Evolutionary conservation across 1,284 basidiomycete genomes (phyloP), one percentile per base, ranked within the genome.

Genomic region (Ganoderma sinense): DNA sequence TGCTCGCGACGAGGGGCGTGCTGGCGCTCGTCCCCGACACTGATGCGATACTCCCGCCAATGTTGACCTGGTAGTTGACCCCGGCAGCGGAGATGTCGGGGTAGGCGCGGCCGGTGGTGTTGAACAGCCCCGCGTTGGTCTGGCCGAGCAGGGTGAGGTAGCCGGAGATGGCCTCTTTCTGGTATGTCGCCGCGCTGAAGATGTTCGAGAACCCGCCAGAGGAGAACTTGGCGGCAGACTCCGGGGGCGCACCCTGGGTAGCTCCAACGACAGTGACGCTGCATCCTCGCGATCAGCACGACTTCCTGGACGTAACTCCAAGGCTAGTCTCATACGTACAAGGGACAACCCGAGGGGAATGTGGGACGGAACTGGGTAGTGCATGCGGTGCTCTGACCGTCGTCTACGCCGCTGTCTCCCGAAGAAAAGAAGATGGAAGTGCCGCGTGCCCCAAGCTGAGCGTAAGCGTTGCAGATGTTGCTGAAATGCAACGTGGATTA

Each of bases 321-420:
- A n/a, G 20, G 2, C 2, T 20, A 10, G 2, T 33, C 5, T 33
- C 64, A 56, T 10, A 60, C 76, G 70, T 48, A 76, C 76, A 77
- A 78, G 20, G 76, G 75, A 76, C 85, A 87, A 13, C 80, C 80
- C 20, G 88, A 84, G 7, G 89, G 89, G 82, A 93, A 93, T 0
- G 73, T 74, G 4, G 91, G 90, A n/a, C 91, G 75, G 80, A 94
- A 93, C 13, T 51, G 10, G 56, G 75, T 79, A 0, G 82, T 85
- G 56, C 75, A 82, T 10, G 87, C 84, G 74, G 91, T 91, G 26
- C 87, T 88, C 23, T 86, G 83, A 0, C 82, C 55, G 67, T 86
- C 77, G 10, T 90, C 91, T 7, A 92, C 92, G 65, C 92, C 92
- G 23, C 78, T 79, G 72, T 94, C 91, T 29, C 92, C 92, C 14